These are phyloP conservation scores for Tetrapisispora nanseiensis DNA, from an alignment of 805 yeast species.

Conservation along the genomic window DNA sequence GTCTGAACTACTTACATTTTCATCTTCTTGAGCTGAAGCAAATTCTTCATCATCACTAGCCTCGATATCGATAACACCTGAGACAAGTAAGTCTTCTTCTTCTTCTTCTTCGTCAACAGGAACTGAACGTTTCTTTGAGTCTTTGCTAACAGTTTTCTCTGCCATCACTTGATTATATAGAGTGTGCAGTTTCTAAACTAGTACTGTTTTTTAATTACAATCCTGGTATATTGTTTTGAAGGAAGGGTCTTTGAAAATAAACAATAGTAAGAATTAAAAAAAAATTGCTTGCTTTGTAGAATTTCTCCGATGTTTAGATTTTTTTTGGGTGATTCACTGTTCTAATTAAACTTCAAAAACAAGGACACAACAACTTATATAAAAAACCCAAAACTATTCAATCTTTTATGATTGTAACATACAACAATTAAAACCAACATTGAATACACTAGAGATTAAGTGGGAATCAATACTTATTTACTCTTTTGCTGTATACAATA, in stretches of 20 bases:
- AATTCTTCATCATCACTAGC: slow-evolving; percentile 17
- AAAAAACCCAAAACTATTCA: not conserved
- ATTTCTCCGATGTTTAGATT: no score
- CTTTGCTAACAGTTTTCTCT: not conserved
- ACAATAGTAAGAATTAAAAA: no score
- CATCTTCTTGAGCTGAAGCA: slow-evolving; percentile 9
- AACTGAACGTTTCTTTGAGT: slow-evolving; percentile 17
- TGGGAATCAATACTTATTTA: no score
- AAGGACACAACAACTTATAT: not conserved
- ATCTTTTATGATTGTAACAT: no score
- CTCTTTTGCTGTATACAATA: no score
- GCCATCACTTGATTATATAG: not conserved
- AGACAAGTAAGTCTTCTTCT: slow-evolving; percentile 9
- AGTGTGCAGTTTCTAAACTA: slow-evolving; percentile 1
- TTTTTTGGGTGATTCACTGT: no score
- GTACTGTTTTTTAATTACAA: no score
- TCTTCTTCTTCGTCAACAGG: slow-evolving; percentile 12
- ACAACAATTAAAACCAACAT: no score
- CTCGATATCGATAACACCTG: slow-evolving; percentile 9
- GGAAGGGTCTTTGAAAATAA: no score
- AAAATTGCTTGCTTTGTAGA: no score
- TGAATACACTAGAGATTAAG: no score
- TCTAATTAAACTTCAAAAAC: not conserved
- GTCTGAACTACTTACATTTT: slow-evolving; percentile 9
- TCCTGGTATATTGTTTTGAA: no score